A percentile compares a stretch with the other conserved stretches of the same genome.
Conservation (phyloP, 495 filamentous ascomycete genomes). For the Neurospora intermedia region DNA sequence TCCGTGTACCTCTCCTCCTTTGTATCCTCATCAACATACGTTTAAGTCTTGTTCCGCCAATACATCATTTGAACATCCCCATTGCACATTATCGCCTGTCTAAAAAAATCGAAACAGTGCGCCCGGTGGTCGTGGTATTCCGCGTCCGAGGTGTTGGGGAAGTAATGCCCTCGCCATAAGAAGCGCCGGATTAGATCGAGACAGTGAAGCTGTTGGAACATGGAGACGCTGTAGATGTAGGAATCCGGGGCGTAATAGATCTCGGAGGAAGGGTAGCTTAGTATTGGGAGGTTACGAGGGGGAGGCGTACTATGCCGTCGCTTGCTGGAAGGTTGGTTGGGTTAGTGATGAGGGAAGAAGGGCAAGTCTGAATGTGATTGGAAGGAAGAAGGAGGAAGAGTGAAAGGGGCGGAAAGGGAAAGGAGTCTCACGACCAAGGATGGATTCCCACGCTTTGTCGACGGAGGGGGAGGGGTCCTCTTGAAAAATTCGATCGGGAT, state of each 20-base stretch:
- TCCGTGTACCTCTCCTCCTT: neutral
- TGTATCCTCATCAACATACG: neutral
- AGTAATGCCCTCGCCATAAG: neutral
- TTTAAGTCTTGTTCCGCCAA: neutral
- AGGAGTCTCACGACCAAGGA: neutral
- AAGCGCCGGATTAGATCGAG: slow-evolving; percentile 1
- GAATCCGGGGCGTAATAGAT: neutral
- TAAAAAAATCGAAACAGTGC: neutral
- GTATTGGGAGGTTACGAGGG: neutral
- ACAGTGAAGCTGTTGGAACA: slow-evolving; percentile 21
- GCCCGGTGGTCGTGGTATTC: neutral
- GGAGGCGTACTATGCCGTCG: neutral
- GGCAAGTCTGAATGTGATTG: too few relatives aligned
- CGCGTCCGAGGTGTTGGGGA: neutral
- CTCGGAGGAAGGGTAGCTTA: neutral
- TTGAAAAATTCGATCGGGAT: neutral
- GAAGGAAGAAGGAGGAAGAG: too few relatives aligned
- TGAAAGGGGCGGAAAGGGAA: neutral
- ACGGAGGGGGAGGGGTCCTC: neutral
- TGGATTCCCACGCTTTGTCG: neutral
- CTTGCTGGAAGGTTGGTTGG: neutral
- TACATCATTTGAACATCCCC: neutral
- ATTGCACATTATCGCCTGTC: neutral
- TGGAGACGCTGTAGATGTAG: slow-evolving; percentile 7
- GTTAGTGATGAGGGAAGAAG: too few relatives aligned